phyloP scores from a whole-genome alignment of 306 rosid species.

The Parietaria judaica region DNA sequence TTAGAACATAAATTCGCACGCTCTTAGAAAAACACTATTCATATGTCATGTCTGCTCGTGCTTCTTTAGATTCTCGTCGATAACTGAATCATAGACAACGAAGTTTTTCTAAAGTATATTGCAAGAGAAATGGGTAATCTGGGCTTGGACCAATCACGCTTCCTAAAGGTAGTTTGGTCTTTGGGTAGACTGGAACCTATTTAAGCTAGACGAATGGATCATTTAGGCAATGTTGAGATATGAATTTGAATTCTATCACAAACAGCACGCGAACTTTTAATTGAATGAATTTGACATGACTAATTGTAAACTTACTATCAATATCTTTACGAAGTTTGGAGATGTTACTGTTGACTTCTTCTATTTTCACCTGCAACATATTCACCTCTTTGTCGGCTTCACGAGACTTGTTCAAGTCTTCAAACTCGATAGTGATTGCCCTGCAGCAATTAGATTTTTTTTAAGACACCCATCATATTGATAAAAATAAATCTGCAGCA shows the following conservation, averaged over 20 bases:
- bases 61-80: not conserved
- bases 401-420: constrained; percentile 60
- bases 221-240: not conserved
- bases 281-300: no score
- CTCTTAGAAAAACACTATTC: constrained; percentile 1
- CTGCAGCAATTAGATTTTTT: constrained; percentile 29
- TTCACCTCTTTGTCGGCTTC: constrained; percentile 84
- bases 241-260: constrained; percentile 5
- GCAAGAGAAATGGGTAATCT: no score
- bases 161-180: no score
- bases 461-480: not conserved
- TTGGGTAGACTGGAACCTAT: no score
- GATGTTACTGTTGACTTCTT: constrained; percentile 53
- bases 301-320: constrained; percentile 49
- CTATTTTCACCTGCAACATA: constrained; percentile 62
- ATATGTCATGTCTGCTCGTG: constrained; percentile 5
- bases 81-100: not conserved
- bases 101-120: no score
- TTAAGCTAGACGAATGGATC: no score
- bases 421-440: constrained; percentile 53
- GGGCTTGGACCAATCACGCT: no score
- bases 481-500: not conserved
- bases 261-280: not conserved
- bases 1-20: not conserved
- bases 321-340: constrained; percentile 65